Base-by-base conservation (phyloP, 495 filamentous ascomycete genomes). In the Aspergillus conjunctus region DNA sequence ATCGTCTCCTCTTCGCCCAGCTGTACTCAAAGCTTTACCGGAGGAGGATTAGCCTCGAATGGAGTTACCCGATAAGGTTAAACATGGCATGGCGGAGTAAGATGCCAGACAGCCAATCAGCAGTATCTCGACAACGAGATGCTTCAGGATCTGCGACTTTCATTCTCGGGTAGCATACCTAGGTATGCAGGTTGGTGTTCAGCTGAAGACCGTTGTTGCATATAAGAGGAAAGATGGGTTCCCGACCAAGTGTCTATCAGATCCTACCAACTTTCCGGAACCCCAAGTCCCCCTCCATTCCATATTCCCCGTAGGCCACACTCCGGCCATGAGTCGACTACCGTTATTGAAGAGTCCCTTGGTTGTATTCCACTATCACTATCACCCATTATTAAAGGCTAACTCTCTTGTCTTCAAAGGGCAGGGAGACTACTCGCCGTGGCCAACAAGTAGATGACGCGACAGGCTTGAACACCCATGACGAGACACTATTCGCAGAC, bases 401-500 rank as follows among this genome's bases (percentile, higher is more conserved):
- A 37, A 37, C 34, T 1, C 8, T 1, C 14, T 1, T 37, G 34
- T 9, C 3, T 1, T 37, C 3, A 37, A 37, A 37, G 34, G 14
- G 34, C 8, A 37, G 34, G 8, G 34, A 8, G 34, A 14, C 8
- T 8, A 9, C 34, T 37, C 1, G 34, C 3, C 3, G 34, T 37
- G 34, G 34, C 34, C 9, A 37, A 14, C 34, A 37, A 37, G 34
- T 37, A 37, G 34, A 37, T 37, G 34, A 14, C 14, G 7, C 12
- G 7, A 8, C 3, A 1, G 34, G 14, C 14, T 37, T 37, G 3
- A 14, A 37, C 44, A 52, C 49, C 21, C 26, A 18, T 5, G 52
- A 41, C 37, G 52, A 54, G 17, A 54, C 15, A n/a, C 32, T 41
- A 12, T 54, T 54, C 52, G 52, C 39, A 18, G 30, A 54, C 15